Evolutionary conservation across 2,329 filamentous ascomycete species (phyloP).

Genomic region (Coccinonectria pachysandricola): DNA sequence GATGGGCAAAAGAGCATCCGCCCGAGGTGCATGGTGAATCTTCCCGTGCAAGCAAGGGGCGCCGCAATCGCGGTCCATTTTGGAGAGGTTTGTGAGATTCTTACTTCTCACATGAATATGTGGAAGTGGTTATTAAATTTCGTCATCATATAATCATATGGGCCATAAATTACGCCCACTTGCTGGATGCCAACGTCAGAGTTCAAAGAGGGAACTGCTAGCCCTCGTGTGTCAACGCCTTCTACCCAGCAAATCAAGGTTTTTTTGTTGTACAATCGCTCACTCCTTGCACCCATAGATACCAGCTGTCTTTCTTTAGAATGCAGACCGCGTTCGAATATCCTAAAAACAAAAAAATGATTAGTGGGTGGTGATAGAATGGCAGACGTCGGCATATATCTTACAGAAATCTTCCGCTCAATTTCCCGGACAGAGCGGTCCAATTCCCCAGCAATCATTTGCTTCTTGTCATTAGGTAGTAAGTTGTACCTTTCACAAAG

Average conservation of each 20-base stretch:
- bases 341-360: conserved; percentile 38
- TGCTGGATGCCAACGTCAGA: conserved; percentile 17
- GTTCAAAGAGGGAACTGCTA: conserved; percentile 15
- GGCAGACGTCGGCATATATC: conserved; percentile 14
- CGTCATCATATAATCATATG: conserved; percentile 18
- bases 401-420: conserved; percentile 81
- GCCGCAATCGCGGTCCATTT: conserved; percentile 22
- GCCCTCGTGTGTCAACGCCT: conserved; percentile 23
- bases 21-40: conserved; percentile 11
- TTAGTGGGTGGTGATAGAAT: conserved; percentile 13
- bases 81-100: conserved; percentile 21
- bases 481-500: conserved; percentile 85
- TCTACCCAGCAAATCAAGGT: conserved; percentile 13
- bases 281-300: conserved; percentile 15
- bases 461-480: conserved; percentile 79
- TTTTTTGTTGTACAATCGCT: conserved; percentile 19
- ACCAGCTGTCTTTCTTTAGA: conserved; percentile 28
- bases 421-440: conserved; percentile 88
- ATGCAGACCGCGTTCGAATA: conserved; percentile 48
- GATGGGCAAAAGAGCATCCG: conserved; percentile 63
- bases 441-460: conserved; percentile 86
- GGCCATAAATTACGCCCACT: conserved; percentile 13
- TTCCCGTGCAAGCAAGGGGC: conserved; percentile 18
- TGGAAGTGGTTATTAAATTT: conserved; percentile 17
- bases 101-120: conserved; percentile 2